Percentiles rank a stretch among this genome's conserved stretches.
Evolutionary conservation across 768 basidiomycete genomes (phyloP).

Genomic region (Boletus rubroflammeus): DNA sequence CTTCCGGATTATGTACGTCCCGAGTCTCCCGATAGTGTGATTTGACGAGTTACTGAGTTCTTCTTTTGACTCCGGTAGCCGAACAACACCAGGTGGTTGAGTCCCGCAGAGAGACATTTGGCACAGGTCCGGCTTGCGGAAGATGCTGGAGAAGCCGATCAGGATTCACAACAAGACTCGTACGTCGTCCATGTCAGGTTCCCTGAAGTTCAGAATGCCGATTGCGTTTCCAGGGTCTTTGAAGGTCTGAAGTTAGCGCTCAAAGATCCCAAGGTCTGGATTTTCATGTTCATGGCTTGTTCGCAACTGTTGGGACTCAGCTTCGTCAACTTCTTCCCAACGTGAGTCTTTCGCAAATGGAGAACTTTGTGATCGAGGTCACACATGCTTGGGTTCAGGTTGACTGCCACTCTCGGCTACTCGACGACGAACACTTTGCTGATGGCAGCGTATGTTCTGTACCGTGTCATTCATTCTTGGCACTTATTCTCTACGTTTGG

Average conservation of each 20-base stretch:
- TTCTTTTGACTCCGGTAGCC: conserved; percentile 37
- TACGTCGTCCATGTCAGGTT: conserved; percentile 31
- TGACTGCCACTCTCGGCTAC: conserved; percentile 61
- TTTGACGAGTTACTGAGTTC: neutral
- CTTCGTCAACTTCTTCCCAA: conserved; percentile 60
- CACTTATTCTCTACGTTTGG: neutral
- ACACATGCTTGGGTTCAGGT: conserved; percentile 27
- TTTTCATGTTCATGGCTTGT: conserved; percentile 53
- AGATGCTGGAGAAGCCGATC: conserved; percentile 64
- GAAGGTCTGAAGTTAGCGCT: conserved; percentile 45
- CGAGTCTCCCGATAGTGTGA: neutral
- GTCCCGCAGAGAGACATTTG: conserved; percentile 46
- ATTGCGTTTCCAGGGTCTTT: conserved; percentile 11
- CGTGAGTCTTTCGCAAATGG: conserved; percentile 28
- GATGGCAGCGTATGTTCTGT: conserved; percentile 49
- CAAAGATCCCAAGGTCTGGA: conserved; percentile 50
- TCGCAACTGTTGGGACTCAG: conserved; percentile 55
- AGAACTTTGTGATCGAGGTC: neutral
- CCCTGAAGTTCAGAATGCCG: neutral
- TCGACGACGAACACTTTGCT: conserved; percentile 55
- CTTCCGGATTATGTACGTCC: conserved; percentile 56
- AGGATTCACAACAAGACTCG: conserved; percentile 57
- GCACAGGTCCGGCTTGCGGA: conserved; percentile 66
- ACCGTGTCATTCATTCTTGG: neutral
- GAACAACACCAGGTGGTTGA: conserved; percentile 59